Conservation (phyloP, 331 rosid genomes). For the Rhamnella rubrinervis region DNA sequence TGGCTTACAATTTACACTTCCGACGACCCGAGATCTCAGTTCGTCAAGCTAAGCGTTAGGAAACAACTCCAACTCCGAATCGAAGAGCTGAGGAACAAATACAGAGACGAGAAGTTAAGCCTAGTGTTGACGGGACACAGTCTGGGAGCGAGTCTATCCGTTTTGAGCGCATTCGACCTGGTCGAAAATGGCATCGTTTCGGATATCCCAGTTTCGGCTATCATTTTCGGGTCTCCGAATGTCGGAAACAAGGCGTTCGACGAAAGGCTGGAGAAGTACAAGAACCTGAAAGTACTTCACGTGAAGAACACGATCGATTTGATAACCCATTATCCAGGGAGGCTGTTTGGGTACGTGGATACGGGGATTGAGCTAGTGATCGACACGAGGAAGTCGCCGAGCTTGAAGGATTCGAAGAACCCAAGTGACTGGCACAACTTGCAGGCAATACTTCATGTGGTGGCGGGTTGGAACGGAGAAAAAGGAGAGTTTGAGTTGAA, state of each 20-base stretch:
- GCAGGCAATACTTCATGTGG: slow-evolving; percentile 69
- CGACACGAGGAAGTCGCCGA: slow-evolving; percentile 54
- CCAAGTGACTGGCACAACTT: slow-evolving; percentile 72
- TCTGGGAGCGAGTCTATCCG: slow-evolving; percentile 53
- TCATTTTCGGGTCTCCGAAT: slow-evolving; percentile 61
- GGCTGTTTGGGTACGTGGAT: slow-evolving; percentile 41
- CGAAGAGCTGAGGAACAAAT: slow-evolving; percentile 19
- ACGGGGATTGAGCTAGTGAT: slow-evolving; percentile 50
- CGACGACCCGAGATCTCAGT: slow-evolving; percentile 41
- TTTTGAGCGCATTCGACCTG: slow-evolving; percentile 53
- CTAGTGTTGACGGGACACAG: slow-evolving; percentile 56
- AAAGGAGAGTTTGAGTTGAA: slow-evolving; percentile 44
- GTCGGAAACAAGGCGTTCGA: slow-evolving; percentile 65
- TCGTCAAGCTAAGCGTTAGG: slow-evolving; percentile 53
- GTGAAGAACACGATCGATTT: slow-evolving; percentile 47
- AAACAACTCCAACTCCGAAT: slow-evolving; percentile 33
- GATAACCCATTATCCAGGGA: slow-evolving; percentile 51
- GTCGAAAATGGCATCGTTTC: slow-evolving; percentile 47
- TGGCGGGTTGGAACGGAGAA: slow-evolving; percentile 69
- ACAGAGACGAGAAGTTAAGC: slow-evolving; percentile 52
- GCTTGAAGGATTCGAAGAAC: slow-evolving; percentile 50
- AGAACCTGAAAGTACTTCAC: slow-evolving; percentile 54
- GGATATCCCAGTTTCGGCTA: slow-evolving; percentile 41
- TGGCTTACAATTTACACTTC: slow-evolving; percentile 68
- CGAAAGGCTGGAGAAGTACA: slow-evolving; percentile 24